phyloP scores from a whole-genome alignment of 345 rosid genomes.

The Moricandia arvensis region DNA sequence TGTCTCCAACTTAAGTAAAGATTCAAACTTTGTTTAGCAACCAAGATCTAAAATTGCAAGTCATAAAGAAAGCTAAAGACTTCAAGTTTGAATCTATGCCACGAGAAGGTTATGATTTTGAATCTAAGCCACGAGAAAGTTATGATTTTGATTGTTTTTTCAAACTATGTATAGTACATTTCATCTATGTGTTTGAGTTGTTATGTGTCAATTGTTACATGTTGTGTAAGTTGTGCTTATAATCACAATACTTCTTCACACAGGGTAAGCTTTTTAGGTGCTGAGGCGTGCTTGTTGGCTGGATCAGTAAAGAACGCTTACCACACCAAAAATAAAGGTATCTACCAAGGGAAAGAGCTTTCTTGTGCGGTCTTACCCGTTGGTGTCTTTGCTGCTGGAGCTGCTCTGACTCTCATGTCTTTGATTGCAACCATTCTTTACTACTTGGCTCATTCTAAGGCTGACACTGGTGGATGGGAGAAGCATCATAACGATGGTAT shows the following conservation, averaged over 20 bases:
- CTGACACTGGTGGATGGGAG: conserved; percentile 96
- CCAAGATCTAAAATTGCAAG: conserved; percentile 12
- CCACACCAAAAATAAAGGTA: conserved; percentile 76
- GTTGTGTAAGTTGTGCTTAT: no score
- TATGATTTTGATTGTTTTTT: no score
- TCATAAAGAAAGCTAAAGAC: neutral
- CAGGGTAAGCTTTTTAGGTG: conserved; percentile 85
- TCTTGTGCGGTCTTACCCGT: conserved; percentile 86
- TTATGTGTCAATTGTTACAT: no score
- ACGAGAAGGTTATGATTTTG: conserved; percentile 4
- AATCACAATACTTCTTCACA: conserved; percentile 12
- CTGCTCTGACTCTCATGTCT: conserved; percentile 79
- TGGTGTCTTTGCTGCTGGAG: conserved; percentile 93
- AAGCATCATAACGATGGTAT: conserved; percentile 80
- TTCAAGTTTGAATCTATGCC: neutral
- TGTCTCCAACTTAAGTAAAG: neutral
- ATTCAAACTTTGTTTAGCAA: neutral
- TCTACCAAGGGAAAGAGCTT: conserved; percentile 42
- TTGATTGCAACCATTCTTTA: conserved; percentile 60
- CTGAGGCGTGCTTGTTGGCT: conserved; percentile 89
- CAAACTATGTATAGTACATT: no score
- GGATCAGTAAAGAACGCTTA: conserved; percentile 86
- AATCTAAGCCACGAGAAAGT: no score
- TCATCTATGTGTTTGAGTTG: no score
- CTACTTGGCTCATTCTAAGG: conserved; percentile 81